A percentile compares a stretch with the other conserved stretches of the same genome.
phyloP scores from a whole-genome alignment of 257 asterid species.

The Capsicum rhomboideum region DNA sequence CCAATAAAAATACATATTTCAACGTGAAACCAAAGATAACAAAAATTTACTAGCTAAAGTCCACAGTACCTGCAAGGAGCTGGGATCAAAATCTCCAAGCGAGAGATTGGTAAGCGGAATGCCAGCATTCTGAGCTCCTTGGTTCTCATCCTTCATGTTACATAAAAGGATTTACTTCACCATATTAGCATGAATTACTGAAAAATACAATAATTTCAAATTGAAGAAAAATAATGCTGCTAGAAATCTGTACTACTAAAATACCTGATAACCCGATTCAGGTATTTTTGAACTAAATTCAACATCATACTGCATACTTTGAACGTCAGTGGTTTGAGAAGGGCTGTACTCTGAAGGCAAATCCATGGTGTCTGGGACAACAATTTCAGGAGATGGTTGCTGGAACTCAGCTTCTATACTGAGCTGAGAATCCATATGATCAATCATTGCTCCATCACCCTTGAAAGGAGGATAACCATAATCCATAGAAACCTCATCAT shows the following conservation, averaged over 20 bases:
- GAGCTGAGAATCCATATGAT: conserved; percentile 19
- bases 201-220: background rate
- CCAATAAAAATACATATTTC: background rate
- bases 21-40: background rate
- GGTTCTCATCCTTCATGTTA: conserved; percentile 41
- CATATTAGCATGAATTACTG: background rate
- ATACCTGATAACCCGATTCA: conserved; percentile 56
- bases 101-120: conserved; percentile 44
- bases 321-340: conserved; percentile 33
- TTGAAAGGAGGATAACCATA: conserved; percentile 34
- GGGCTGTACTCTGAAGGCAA: conserved; percentile 47
- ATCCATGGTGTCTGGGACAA: conserved; percentile 32
- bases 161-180: background rate
- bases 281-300: conserved; percentile 28
- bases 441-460: conserved; percentile 18
- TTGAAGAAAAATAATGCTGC: background rate
- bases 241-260: background rate
- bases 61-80: conserved; percentile 57
- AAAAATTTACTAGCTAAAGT: background rate
- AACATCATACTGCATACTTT: conserved; percentile 35
- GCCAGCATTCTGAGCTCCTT: conserved; percentile 39
- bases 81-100: conserved; percentile 55
- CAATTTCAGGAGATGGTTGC: conserved; percentile 29
- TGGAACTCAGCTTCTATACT: conserved; percentile 28
- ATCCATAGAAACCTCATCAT: conserved; percentile 26